Base-by-base conservation (phyloP, 2,329 filamentous ascomycete genomes). In the Dendryphion nanum region DNA sequence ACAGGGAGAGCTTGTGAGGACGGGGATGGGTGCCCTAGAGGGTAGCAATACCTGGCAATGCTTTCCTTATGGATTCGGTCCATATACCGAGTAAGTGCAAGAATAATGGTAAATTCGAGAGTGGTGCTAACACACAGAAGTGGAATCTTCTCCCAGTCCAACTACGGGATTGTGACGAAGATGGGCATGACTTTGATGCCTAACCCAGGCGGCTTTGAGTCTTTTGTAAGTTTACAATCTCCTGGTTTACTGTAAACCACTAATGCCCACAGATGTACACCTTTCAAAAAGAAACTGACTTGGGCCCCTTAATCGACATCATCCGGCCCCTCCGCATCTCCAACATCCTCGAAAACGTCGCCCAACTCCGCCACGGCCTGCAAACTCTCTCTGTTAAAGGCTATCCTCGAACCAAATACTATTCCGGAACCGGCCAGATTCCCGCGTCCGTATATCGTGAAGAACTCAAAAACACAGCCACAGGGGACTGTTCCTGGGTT, bases 241-340 rank as follows among this genome's bases (percentile, higher is more conserved):
- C 70, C 0, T 64, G 61, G n/a, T n/a, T n/a, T n/a, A n/a, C n/a
- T n/a, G n/a, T n/a, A n/a, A n/a, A n/a, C n/a, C n/a, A n/a, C n/a
- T n/a, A n/a, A n/a, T n/a, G n/a, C n/a, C n/a, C n/a, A n/a, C 5
- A 48, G 42, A 51, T 53, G 50, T 51, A 50, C 47, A 75, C 71
- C 0, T 69, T 78, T 28, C 68, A 68, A 0, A 66, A 63, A 18
- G 74, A 77, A 29, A 69, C 73, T 15, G 70, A 77, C 39, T 63
- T 78, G 4, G 60, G 68, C 8, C 62, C 71, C 24, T 59, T 73
- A 12, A 65, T 75, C 35, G 72, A 77, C 32, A 72, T 76, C 28
- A 73, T 76, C 42, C 65, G 74, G 1, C 71, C 71, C 2, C 64
- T 75, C 4, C 46, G 48, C 24, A 50, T 51, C 15, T 40, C 42